Base-by-base conservation (phyloP, 148 eudicot species). In the Cornus florida region DNA sequence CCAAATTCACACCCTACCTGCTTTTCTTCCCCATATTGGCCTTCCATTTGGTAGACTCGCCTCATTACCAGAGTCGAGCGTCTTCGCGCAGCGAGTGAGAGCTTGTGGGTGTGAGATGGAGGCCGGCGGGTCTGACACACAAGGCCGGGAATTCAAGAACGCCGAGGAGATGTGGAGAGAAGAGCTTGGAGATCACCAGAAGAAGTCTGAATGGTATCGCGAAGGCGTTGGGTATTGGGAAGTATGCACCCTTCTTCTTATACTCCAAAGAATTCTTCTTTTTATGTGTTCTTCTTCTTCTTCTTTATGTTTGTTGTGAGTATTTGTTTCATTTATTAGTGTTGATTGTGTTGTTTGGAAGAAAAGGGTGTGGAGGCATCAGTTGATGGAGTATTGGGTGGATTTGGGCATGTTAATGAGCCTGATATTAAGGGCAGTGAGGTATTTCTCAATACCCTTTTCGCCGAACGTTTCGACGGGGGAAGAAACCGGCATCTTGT, bases 91-190 rank as follows among this genome's bases (percentile, higher is more conserved):
- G 38, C 48, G 70, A 65, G 70, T 39, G 78, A 65, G 38, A 16
- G 71, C 46, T 23, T 28, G 60, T 43, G 56, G 53, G 73, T 41
- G 20, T 20, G 48, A 57, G 57, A 95, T 95, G 99, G 91, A 95
- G 62, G 80, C 79, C 5, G 85, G 73, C 1, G 99, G 99, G n/a
- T 28, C 79, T 35, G 99, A 90, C 82, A 84, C 89, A 12, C 87
- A 86, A 4, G 97, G 97, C n/a, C 92, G 95, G 14, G 62, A 83
- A 79, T 95, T 90, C 87, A 86, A 75, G 28, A 92, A 78, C 85
- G 89, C 95, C 4, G 97, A 86, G 56, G 97, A 95, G 84, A 95
- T 95, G 99, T 95, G 99, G 99, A 84, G 81, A n/a, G 94, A 95
- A 68, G 90, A 92, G 77, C 75, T 92, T n/a, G 99, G 91, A 7